Percentiles rank a stretch among this genome's conserved stretches.
phyloP scores from a whole-genome alignment of 805 yeast species.

The Komagataella ulmi region DNA sequence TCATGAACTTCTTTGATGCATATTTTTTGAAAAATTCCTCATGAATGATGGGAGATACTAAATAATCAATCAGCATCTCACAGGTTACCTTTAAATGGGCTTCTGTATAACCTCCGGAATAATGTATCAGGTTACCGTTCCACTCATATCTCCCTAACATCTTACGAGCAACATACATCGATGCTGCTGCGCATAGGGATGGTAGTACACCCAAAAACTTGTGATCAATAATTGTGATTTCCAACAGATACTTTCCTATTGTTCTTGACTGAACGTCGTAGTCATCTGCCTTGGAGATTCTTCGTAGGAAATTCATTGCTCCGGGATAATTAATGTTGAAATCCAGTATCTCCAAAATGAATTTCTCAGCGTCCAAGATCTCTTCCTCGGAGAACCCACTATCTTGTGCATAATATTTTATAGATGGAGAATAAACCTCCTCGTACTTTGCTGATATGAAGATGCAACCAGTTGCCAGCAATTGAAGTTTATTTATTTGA shows the following conservation, averaged over 20 bases:
- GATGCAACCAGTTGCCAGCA: slow-evolving; percentile 73
- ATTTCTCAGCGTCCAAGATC: slow-evolving; percentile 73
- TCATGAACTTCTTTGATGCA: slow-evolving; percentile 78
- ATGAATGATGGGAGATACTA: slow-evolving; percentile 71
- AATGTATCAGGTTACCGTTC: slow-evolving; percentile 80
- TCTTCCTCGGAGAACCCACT: slow-evolving; percentile 74
- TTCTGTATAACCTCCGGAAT: slow-evolving; percentile 80
- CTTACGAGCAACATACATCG: slow-evolving; percentile 72
- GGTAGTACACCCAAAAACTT: slow-evolving; percentile 64
- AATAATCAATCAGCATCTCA: slow-evolving; percentile 62
- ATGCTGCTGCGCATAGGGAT: slow-evolving; percentile 72
- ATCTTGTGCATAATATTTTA: slow-evolving; percentile 78
- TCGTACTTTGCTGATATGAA: slow-evolving; percentile 90
- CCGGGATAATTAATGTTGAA: slow-evolving; percentile 77
- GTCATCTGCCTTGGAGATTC: slow-evolving; percentile 84
- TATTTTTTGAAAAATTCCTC: slow-evolving; percentile 91
- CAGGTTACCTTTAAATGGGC: slow-evolving; percentile 61
- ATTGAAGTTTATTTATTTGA: slow-evolving; percentile 67
- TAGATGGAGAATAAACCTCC: slow-evolving; percentile 81
- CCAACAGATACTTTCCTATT: slow-evolving; percentile 73
- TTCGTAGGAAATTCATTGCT: slow-evolving; percentile 79
- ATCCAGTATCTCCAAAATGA: slow-evolving; percentile 54
- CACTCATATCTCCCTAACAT: slow-evolving; percentile 59
- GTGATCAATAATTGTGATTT: slow-evolving; percentile 64
- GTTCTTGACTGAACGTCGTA: slow-evolving; percentile 78